Percentiles rank a stretch among this genome's conserved stretches.
These are phyloP conservation scores for Fusarium camptoceras DNA, from an alignment of 2,329 filamentous ascomycete genomes.

Conservation along the genomic window DNA sequence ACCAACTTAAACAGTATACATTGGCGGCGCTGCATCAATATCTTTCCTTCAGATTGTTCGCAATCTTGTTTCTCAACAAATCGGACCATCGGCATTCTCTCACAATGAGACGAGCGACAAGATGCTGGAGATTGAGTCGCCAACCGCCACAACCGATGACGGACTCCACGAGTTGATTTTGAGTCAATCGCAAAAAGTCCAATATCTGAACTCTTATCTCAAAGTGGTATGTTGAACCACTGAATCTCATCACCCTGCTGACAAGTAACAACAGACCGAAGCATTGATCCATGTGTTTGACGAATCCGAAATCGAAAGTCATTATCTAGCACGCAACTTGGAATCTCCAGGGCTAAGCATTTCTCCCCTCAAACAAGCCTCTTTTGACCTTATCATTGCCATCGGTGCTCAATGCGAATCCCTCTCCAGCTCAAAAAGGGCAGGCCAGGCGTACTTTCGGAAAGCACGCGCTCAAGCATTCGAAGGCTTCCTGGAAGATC, in stretches of 20 bases:
- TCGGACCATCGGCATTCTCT: conserved; percentile 44
- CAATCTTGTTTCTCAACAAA: conserved; percentile 43
- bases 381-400: conserved; percentile 39
- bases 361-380: conserved; percentile 20
- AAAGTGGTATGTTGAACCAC: conserved; percentile 23
- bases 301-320: conserved; percentile 44
- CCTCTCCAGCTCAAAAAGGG: conserved; percentile 11
- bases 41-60: conserved; percentile 63
- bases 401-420: conserved; percentile 46
- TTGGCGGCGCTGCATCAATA: conserved; percentile 63
- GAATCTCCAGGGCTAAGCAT: neutral
- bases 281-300: conserved; percentile 52
- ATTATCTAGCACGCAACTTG: conserved; percentile 12
- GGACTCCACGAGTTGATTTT: neutral
- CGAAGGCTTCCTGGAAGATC: conserved; percentile 43
- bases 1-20: conserved; percentile 53
- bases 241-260: accelerated
- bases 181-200: neutral
- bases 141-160: conserved; percentile 2
- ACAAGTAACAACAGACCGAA: conserved; percentile 48
- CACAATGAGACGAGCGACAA: conserved; percentile 46
- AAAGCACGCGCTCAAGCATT: conserved; percentile 51
- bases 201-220: conserved; percentile 32
- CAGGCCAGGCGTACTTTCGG: conserved; percentile 57
- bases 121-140: conserved; percentile 46